Percentiles rank a stretch among this genome's conserved stretches.
Evolutionary conservation across 306 rosid species (phyloP).

Genomic region (Pterocarpus santalinus): DNA sequence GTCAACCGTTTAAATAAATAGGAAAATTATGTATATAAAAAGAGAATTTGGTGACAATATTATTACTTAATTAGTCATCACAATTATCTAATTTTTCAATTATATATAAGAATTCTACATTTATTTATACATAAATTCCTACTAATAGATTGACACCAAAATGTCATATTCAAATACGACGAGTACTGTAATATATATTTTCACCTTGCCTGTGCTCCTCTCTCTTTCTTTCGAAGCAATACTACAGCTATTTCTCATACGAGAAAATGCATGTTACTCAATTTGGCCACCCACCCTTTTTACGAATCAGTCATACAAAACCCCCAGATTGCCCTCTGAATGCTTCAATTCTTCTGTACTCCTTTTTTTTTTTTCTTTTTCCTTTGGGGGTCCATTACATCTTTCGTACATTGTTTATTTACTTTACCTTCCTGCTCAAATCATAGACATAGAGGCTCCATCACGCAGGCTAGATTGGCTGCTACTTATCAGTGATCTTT

Average conservation of each 20-base stretch:
- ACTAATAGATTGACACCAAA: too few relatives aligned
- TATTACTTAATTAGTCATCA: too few relatives aligned
- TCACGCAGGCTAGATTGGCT: conserved; percentile 57
- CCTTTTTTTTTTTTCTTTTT: background rate
- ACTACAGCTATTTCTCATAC: background rate
- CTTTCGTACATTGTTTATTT: conserved; percentile 3
- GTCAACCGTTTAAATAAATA: too few relatives aligned
- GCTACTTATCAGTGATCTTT: conserved; percentile 46
- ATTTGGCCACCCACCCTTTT: conserved; percentile 12
- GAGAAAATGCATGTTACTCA: conserved; percentile 38
- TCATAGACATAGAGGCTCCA: conserved; percentile 50
- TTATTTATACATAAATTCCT: too few relatives aligned
- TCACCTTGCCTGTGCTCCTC: background rate
- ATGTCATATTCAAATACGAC: too few relatives aligned
- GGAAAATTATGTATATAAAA: too few relatives aligned
- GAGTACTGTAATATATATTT: too few relatives aligned
- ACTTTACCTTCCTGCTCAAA: conserved; percentile 17
- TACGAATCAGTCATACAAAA: conserved; percentile 10
- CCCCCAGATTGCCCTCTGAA: conserved; percentile 14
- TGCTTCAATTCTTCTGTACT: conserved; percentile 38
- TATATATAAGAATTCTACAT: too few relatives aligned
- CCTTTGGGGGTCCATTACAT: conserved; percentile 5
- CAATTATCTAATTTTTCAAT: too few relatives aligned
- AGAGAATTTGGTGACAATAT: too few relatives aligned
- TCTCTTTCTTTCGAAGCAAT: conserved; percentile 1